A percentile compares a stretch with the other conserved stretches of the same genome.
phyloP scores from a whole-genome alignment of 208 protist species.

The Herpetomonas tarakana region DNA sequence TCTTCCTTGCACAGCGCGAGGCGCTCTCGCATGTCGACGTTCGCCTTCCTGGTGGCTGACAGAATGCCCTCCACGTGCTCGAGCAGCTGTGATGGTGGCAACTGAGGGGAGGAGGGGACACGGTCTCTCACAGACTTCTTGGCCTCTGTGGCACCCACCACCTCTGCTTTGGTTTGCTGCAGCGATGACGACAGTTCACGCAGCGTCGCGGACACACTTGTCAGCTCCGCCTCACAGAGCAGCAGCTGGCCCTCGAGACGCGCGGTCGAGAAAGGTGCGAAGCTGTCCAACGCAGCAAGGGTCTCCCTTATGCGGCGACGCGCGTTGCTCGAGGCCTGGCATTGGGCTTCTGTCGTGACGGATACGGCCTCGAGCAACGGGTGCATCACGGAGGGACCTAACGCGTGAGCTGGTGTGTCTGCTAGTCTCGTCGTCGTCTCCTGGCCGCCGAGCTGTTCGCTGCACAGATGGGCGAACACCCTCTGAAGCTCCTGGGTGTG shows the following conservation, averaged over 20 bases:
- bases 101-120: too few relatives aligned
- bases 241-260: conserved; percentile 55
- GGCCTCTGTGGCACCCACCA: neutral
- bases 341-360: conserved; percentile 12
- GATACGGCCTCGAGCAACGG: conserved; percentile 3
- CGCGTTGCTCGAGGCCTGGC: conserved; percentile 3
- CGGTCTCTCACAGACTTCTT: neutral
- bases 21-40: conserved; percentile 36
- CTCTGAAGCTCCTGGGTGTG: too few relatives aligned
- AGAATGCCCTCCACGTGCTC: conserved; percentile 34
- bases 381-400: neutral
- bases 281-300: conserved; percentile 42
- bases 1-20: conserved; percentile 82
- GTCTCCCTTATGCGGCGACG: conserved; percentile 12
- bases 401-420: too few relatives aligned
- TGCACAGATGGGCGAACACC: too few relatives aligned
- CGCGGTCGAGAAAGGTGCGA: conserved; percentile 22
- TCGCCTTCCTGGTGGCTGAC: conserved; percentile 22
- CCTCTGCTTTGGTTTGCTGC: neutral
- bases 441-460: too few relatives aligned
- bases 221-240: conserved; percentile 69
- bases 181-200: conserved; percentile 45
- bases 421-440: too few relatives aligned
- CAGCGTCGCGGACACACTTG: conserved; percentile 39
- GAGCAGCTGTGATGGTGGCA: neutral